Evolutionary conservation across 768 basidiomycete genomes (phyloP), one percentile per base, ranked within the genome.

Genomic region (Lentinula aciculospora): DNA sequence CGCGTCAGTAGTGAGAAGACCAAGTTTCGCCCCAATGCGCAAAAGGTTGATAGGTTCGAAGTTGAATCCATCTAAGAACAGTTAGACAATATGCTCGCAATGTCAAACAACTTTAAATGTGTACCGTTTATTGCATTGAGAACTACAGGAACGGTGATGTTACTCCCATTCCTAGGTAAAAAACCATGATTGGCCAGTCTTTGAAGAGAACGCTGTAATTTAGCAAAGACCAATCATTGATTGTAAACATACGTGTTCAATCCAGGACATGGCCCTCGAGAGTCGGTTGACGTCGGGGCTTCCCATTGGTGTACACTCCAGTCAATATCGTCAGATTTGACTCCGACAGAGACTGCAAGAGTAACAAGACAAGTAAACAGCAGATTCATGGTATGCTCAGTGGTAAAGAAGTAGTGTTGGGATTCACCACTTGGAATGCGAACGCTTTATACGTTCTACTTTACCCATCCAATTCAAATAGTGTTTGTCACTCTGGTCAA

Each of bases 1-100:
- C 19, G 56, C 62, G 36, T 54, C 57, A 10, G 64, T 61, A 9
- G 64, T 61, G 4, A 63, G 49, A 32, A 64, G 56, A 39, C 59
- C 63, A 2, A 62, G 34, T 39, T 62, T 62, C 3, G 59, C 61
- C 10, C 13, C 46, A 21, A 8, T 53, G 17, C 50, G 50, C n/a
- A 53, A 28, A 9, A 53, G 31, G 19, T 53, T 36, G 0, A 23
- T 40, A 21, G 34, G 32, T 13, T 36, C 8, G 21, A 53, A 53
- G 32, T 47, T 47, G 46, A 47, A 47, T 47, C 46, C 46, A 47
- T 47, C 46, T 47, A 47, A 0, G 37, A 28, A 7, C 8, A 3
- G 37, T 39, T 23, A 13, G 27, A 27, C 23, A 6, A 10, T 6
- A 44, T 23, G 9, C 5, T 15, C 13, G 13, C 21, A 25, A 25